phyloP scores from a whole-genome alignment of 352 stramenopile species.

The Globisporangium nodosum region DNA sequence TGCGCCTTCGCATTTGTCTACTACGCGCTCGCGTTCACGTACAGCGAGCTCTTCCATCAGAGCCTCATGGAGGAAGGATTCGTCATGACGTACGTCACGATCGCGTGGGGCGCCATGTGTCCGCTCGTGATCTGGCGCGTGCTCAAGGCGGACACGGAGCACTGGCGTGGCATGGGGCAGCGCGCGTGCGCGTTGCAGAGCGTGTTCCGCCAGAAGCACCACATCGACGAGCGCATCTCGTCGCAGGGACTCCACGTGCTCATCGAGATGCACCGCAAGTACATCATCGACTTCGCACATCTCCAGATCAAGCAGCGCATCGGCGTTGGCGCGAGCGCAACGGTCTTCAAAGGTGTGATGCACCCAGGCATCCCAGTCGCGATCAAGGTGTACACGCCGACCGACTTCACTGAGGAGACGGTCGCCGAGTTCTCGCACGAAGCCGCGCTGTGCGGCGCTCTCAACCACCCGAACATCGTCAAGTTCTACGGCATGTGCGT shows the following conservation, averaged over 20 bases:
- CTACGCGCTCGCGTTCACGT: constrained; percentile 30
- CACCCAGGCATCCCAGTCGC: constrained; percentile 49
- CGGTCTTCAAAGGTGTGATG: constrained; percentile 61
- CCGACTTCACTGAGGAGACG: neutral
- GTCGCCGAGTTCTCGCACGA: neutral
- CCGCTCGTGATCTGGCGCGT: constrained; percentile 44
- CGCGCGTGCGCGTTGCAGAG: constrained; percentile 8
- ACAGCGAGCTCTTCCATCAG: constrained; percentile 32
- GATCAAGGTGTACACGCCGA: constrained; percentile 60
- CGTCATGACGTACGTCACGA: constrained; percentile 24
- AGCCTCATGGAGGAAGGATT: constrained; percentile 23
- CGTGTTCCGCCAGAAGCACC: neutral
- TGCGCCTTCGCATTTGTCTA: constrained; percentile 42
- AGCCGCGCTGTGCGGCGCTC: neutral
- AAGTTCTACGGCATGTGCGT: constrained; percentile 82
- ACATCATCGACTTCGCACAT: neutral
- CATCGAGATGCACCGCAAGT: neutral
- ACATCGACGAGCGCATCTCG: constrained; percentile 34
- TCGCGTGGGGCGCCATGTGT: constrained; percentile 46
- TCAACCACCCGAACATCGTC: constrained; percentile 54
- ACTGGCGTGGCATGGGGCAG: constrained; percentile 40
- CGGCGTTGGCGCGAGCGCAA: constrained; percentile 23
- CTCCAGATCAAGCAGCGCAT: constrained; percentile 14
- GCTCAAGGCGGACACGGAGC: constrained; percentile 39
- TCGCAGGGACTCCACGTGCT: constrained; percentile 30